Evolutionary conservation across 306 rosid species (phyloP), one percentile per base, ranked within the genome.

Genomic region (Quercus agrifolia): DNA sequence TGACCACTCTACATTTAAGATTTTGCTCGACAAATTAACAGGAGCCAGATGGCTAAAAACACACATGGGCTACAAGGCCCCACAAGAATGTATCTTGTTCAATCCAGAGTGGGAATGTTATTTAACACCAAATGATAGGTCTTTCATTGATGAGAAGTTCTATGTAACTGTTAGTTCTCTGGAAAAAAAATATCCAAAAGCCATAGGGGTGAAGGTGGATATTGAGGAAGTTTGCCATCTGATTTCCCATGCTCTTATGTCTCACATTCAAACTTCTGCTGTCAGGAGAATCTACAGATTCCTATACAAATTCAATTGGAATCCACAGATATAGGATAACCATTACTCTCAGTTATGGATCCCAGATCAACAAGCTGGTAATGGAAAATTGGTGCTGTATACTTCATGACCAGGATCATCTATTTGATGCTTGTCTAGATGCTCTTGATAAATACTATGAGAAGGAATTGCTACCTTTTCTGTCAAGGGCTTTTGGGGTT

Each of bases 161-260:
- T 77, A 30, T 11, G 81, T 52, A 59, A 11, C 41, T 21, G n/a
- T 31, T 8, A 15, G 77, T 5, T 33, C 23, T 3, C 4, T 52
- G 0, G 80, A 64, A 69, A 73, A 76, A 73, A 31, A 72, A 76
- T 44, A 72, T 68, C 31, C 73, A 13, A 67, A 31, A 46, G 35
- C 44, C 4, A 71, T 84, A 5, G 79, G 87, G 3, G 79, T 76
- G 70, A 80, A 38, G 69, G 80, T 73, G 11, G 79, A 84, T 44
- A 49, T 71, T 5, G 0, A 56, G 72, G 77, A 67, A 38, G 84
- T 70, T 33, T 84, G 82, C 46, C 68, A 66, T 19, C 25, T 73
- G 73, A 67, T 80, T 5, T 75, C 74, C 27, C 49, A 2, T 4
- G 6, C 4, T 18, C 72, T 71, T 18, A 63, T 27, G 14, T 33